A percentile compares a stretch with the other conserved stretches of the same genome.
Evolutionary conservation across 2,329 filamentous ascomycete genomes (phyloP).

Genomic region (Zymoseptoria pseudotritici): DNA sequence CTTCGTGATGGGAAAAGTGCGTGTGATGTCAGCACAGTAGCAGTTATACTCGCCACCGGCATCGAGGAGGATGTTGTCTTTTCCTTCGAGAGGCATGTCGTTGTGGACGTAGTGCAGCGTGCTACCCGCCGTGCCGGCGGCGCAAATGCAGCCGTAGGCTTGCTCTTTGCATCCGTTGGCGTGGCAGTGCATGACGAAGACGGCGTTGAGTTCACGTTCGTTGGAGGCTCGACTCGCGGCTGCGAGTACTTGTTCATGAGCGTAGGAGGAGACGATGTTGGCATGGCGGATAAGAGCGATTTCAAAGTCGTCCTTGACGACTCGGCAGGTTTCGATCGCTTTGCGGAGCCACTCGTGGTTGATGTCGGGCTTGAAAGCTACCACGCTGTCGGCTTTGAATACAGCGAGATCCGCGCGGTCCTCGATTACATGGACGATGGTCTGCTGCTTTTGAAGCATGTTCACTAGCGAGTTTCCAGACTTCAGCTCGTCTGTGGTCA

Average conservation of each 20-base stretch:
- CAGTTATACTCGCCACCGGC: conserved; percentile 56
- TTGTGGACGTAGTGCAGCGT: conserved; percentile 86
- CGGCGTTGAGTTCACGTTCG: conserved; percentile 74
- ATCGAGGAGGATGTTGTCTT: conserved; percentile 76
- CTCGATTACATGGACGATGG: conserved; percentile 66
- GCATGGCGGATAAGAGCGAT: conserved; percentile 74
- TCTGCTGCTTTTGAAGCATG: conserved; percentile 28
- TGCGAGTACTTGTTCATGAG: conserved; percentile 65
- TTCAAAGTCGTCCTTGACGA: conserved; percentile 79
- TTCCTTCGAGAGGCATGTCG: conserved; percentile 58
- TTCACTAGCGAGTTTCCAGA: conserved; percentile 54
- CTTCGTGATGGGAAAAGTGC: conserved; percentile 69
- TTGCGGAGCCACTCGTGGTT: conserved; percentile 49
- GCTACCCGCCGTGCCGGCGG: conserved; percentile 69
- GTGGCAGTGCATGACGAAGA: conserved; percentile 71
- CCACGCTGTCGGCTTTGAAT: conserved; percentile 52
- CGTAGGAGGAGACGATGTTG: conserved; percentile 69
- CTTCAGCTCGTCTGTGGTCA: conserved; percentile 58
- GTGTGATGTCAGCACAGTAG: conserved; percentile 59
- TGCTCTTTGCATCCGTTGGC: conserved; percentile 70
- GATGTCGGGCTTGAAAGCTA: conserved; percentile 59
- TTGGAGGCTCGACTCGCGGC: conserved; percentile 58
- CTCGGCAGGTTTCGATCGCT: conserved; percentile 73
- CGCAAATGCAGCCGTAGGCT: conserved; percentile 82
- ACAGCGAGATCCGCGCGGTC: conserved; percentile 53